Percentiles rank a stretch among this genome's conserved stretches.
phyloP scores from a whole-genome alignment of 352 stramenopile species.

The Plasmopara viticola region DNA sequence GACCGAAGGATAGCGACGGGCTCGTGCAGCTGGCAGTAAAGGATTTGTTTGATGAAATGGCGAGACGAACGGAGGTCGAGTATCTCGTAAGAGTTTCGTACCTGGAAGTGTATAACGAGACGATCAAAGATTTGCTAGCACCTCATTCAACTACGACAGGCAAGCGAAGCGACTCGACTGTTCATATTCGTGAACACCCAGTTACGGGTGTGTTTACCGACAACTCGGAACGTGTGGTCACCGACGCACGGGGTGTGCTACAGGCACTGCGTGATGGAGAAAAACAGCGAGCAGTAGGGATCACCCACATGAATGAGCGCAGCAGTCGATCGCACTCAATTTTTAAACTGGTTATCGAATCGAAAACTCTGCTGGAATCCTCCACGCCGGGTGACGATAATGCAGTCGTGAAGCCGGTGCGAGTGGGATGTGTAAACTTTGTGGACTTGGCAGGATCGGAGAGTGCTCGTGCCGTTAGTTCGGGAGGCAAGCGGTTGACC shows the following conservation, averaged over 20 bases:
- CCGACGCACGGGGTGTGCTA: constrained; percentile 31
- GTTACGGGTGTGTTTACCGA: constrained; percentile 48
- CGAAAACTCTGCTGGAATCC: constrained; percentile 22
- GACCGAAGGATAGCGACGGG: constrained; percentile 28
- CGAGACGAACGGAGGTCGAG: constrained; percentile 35
- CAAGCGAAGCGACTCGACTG: constrained; percentile 19
- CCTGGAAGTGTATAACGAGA: constrained; percentile 98
- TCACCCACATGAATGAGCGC: constrained; percentile 52
- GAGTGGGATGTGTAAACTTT: constrained; percentile 74
- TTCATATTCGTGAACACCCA: constrained; percentile 43
- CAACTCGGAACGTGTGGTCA: constrained; percentile 37
- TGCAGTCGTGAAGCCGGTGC: constrained; percentile 16
- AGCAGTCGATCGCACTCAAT: constrained; percentile 55
- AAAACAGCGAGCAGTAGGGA: constrained; percentile 31
- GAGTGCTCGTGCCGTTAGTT: constrained; percentile 80
- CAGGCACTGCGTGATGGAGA: constrained; percentile 37
- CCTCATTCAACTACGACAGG: constrained; percentile 3
- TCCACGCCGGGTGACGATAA: constrained; percentile 7
- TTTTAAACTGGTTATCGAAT: constrained; percentile 38
- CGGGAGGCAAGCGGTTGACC: constrained; percentile 46
- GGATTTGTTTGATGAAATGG: constrained; percentile 51
- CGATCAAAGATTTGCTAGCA: constrained; percentile 89
- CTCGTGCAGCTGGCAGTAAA: constrained; percentile 41
- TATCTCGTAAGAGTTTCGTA: constrained; percentile 93
- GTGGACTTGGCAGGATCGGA: constrained; percentile 91